Percentiles rank a stretch among this genome's conserved stretches.
phyloP scores from a whole-genome alignment of 176 grass and related monocot species.

The Carex scoparia region DNA sequence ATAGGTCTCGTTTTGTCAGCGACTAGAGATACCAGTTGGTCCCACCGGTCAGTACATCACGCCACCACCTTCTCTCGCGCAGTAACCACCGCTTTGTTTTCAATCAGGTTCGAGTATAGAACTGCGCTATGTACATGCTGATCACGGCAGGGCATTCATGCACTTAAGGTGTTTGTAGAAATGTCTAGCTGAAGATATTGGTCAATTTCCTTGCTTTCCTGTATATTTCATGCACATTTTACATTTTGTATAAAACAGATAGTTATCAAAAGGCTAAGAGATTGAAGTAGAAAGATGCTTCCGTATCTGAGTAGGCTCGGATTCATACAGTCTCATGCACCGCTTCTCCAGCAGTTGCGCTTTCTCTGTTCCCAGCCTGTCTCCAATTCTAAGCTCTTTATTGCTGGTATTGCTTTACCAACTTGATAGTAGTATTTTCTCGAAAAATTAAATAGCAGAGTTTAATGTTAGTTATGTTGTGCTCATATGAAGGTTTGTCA shows the following conservation, averaged over 20 bases:
- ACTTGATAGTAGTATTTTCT: neutral
- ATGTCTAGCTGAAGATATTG: neutral
- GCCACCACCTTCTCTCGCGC: neutral
- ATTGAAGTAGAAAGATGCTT: neutral
- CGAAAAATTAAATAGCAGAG: neutral
- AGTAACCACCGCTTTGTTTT: neutral
- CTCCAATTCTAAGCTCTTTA: conserved; percentile 72
- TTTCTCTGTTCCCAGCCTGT: conserved; percentile 24
- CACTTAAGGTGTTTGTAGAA: neutral
- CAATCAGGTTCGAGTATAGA: neutral
- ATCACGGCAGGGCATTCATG: neutral
- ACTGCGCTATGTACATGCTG: neutral
- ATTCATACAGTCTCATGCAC: neutral
- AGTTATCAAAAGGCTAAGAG: neutral
- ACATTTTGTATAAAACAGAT: neutral
- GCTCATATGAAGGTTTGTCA: conserved; percentile 44
- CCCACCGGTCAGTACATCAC: neutral
- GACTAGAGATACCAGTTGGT: neutral
- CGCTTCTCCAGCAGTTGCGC: neutral
- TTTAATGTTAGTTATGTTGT: neutral
- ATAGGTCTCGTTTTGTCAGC: neutral
- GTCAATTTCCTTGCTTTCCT: neutral
- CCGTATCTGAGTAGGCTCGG: neutral
- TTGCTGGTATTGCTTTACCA: conserved; percentile 40
- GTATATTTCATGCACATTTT: neutral